These are phyloP conservation scores for Russula vinacea DNA, from an alignment of 768 basidiomycete genomes.

Conservation along the genomic window DNA sequence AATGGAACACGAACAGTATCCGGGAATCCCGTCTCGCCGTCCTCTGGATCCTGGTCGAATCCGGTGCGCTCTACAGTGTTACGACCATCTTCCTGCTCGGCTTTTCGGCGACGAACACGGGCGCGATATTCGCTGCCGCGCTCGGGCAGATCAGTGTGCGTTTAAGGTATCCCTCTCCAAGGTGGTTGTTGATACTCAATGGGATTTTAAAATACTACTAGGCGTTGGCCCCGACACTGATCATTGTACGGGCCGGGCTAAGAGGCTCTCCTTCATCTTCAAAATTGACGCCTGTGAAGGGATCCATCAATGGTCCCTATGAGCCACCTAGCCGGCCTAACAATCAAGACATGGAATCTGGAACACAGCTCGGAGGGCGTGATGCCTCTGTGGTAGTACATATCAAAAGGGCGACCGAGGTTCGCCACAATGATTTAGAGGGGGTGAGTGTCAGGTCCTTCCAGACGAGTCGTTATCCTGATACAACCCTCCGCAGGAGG, in stretches of 20 bases:
- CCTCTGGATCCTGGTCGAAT: slow-evolving; percentile 26
- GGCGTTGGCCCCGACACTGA: slow-evolving; percentile 21
- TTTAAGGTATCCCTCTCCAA: not conserved
- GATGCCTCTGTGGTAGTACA: not conserved
- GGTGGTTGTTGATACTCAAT: not conserved
- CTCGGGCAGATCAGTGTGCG: slow-evolving; percentile 26
- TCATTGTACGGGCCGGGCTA: slow-evolving; percentile 16
- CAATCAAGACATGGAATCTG: not conserved
- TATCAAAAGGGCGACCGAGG: slow-evolving; percentile 11
- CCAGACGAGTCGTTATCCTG: not conserved
- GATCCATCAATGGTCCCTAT: slow-evolving; percentile 2
- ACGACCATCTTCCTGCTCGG: slow-evolving; percentile 14
- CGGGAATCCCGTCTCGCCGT: slow-evolving; percentile 1
- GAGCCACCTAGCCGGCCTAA: not conserved
- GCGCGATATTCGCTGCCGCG: not conserved
- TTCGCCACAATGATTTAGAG: not conserved
- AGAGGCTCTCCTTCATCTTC: not conserved
- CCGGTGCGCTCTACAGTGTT: slow-evolving; percentile 21
- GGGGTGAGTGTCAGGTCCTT: not conserved
- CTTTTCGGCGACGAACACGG: slow-evolving; percentile 12
- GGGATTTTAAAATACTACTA: not conserved
- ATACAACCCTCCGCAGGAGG: not conserved
- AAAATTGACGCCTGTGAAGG: not conserved
- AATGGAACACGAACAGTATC: not conserved
- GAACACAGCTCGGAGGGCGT: not conserved